These are phyloP conservation scores for Ophioceras dolichostomum DNA, from an alignment of 2,329 filamentous ascomycete species.

Conservation along the genomic window DNA sequence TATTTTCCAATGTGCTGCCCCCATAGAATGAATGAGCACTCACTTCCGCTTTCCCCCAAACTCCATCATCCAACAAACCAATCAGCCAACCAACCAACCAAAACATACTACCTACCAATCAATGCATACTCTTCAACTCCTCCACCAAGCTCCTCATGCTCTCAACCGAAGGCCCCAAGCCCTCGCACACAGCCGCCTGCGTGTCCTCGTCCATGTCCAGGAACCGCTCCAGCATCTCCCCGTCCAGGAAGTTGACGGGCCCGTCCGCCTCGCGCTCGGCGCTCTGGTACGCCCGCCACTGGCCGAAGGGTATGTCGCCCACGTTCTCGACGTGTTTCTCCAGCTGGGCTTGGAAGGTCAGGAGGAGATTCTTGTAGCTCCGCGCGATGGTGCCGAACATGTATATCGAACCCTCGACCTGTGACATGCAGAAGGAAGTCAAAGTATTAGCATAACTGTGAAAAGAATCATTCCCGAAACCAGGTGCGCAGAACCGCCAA, in stretches of 20 bases:
- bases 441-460: too few species aligned
- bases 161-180: slow-evolving; percentile 47
- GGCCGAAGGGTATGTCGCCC: slow-evolving; percentile 64
- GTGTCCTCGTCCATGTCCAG: slow-evolving; percentile 52
- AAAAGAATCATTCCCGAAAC: too few species aligned
- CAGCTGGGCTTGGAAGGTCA: slow-evolving; percentile 66
- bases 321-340: slow-evolving; percentile 50
- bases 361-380: slow-evolving; percentile 63
- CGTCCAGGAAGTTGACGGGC: slow-evolving; percentile 82
- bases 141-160: slow-evolving; percentile 50
- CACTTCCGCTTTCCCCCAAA: too few species aligned
- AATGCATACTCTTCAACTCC: slow-evolving; percentile 50
- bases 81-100: too few species aligned
- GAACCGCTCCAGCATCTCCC: slow-evolving; percentile 80
- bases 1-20: too few species aligned
- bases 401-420: slow-evolving; percentile 88
- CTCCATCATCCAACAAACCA: too few species aligned
- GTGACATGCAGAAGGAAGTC: slow-evolving; percentile 1
- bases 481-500: not conserved
- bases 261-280: slow-evolving; percentile 57
- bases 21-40: too few species aligned
- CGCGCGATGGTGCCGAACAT: slow-evolving; percentile 72
- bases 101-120: too few species aligned
- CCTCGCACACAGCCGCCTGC: slow-evolving; percentile 41
- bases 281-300: slow-evolving; percentile 74